Percentiles rank a stretch among this genome's conserved stretches.
Conservation (phyloP, 495 filamentous ascomycete genomes). For the Glutinoglossum americanum region DNA sequence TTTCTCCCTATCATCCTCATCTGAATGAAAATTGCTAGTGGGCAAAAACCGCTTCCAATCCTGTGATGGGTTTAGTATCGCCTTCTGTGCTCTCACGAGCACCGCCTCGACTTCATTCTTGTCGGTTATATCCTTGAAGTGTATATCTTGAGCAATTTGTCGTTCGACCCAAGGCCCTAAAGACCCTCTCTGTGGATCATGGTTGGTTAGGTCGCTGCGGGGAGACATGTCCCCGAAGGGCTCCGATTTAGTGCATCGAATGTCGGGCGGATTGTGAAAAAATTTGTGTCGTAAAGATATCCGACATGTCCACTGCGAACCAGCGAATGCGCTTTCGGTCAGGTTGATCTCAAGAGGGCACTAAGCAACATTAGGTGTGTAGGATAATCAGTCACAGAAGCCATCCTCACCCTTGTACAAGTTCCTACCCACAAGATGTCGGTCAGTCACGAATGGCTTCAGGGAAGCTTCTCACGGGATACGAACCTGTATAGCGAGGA, state of each 20-base stretch:
- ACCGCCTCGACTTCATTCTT: constrained; percentile 13
- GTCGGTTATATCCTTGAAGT: constrained; percentile 10
- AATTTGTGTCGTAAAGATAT: constrained; percentile 11
- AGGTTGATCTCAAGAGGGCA: constrained; percentile 18
- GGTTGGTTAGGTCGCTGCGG: constrained; percentile 4
- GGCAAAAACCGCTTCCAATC: constrained; percentile 9
- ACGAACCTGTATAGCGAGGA: constrained; percentile 2
- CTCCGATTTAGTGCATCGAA: background rate
- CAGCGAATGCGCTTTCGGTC: constrained; percentile 6
- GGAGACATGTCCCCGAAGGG: background rate
- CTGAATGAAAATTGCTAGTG: background rate
- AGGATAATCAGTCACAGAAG: background rate
- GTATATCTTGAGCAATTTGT: constrained; percentile 11
- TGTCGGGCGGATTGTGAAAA: background rate
- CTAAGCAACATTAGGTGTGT: background rate
- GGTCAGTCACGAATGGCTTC: background rate
- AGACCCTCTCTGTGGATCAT: background rate
- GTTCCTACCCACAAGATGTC: constrained; percentile 9
- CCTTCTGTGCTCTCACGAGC: constrained; percentile 12
- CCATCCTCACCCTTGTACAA: constrained; percentile 11
- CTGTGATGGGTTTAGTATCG: constrained; percentile 12
- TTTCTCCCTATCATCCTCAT: constrained; percentile 9
- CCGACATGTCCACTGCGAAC: constrained; percentile 11
- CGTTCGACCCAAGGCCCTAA: background rate
- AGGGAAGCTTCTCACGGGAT: background rate